Conservation (phyloP, 192 early-diverging fungal species). For the Coemansia asiatica region DNA sequence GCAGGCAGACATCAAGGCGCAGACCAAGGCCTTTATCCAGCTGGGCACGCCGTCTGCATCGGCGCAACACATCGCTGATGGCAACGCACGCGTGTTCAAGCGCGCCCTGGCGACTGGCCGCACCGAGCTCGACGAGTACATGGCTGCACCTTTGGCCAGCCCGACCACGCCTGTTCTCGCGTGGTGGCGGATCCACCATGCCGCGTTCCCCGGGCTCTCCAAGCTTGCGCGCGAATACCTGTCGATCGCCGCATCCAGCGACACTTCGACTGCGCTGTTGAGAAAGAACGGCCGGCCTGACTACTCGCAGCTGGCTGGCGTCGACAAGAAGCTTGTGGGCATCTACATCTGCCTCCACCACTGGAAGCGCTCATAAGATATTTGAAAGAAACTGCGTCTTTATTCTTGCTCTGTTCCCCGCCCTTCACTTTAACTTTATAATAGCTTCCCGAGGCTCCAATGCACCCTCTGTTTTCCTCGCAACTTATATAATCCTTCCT, state of each 20-base stretch:
- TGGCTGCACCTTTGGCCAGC: conserved; percentile 36
- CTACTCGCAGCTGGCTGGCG: conserved; percentile 30
- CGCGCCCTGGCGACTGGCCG: conserved; percentile 37
- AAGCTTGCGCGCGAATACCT: conserved; percentile 44
- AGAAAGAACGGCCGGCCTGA: conserved; percentile 18
- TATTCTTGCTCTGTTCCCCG: background rate
- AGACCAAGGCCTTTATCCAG: conserved; percentile 36
- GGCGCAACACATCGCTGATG: conserved; percentile 33
- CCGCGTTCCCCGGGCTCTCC: conserved; percentile 32
- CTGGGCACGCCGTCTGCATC: conserved; percentile 20
- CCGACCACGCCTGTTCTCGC: conserved; percentile 20
- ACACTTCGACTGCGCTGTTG: conserved; percentile 16
- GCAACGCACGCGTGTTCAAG: conserved; percentile 35
- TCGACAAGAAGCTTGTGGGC: conserved; percentile 36
- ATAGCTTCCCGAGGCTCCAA: too few species aligned
- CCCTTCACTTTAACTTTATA: too few species aligned
- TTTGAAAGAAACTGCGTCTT: background rate
- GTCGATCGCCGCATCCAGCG: conserved; percentile 38
- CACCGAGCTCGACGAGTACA: conserved; percentile 47
- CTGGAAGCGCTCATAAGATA: conserved; percentile 18
- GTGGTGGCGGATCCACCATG: conserved; percentile 45
- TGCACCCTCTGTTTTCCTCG: too few species aligned
- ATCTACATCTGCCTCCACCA: conserved; percentile 44
- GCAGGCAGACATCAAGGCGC: conserved; percentile 22
- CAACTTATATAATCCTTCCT: background rate